These are phyloP conservation scores for Penicillium arizonense DNA, from an alignment of 495 filamentous ascomycete species.

Conservation along the genomic window DNA sequence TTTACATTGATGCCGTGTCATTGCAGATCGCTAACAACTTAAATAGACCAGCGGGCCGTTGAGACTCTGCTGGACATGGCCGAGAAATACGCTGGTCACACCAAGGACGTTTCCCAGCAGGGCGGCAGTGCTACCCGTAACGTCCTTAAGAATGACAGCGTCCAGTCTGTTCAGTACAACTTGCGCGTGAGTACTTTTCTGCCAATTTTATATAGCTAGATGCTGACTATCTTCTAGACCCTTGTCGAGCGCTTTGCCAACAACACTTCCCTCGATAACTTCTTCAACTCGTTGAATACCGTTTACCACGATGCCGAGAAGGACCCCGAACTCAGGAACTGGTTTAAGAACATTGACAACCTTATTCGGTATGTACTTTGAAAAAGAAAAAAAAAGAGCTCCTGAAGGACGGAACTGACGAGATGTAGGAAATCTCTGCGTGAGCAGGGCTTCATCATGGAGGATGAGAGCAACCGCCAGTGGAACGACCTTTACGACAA, in stretches of 20 bases:
- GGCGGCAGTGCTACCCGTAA: conserved; percentile 66
- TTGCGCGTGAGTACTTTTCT: conserved; percentile 58
- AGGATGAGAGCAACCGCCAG: conserved; percentile 74
- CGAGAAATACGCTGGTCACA: conserved; percentile 80
- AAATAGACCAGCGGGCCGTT: conserved; percentile 74
- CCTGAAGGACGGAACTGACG: conserved; percentile 3
- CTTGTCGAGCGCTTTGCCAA: conserved; percentile 96
- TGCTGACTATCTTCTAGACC: conserved; percentile 61
- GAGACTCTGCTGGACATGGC: conserved; percentile 80
- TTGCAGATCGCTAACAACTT: conserved; percentile 1
- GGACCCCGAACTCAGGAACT: conserved; percentile 82
- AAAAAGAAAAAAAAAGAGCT: background rate
- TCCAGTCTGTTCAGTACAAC: conserved; percentile 73
- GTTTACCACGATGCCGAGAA: conserved; percentile 90
- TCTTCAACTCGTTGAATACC: conserved; percentile 80
- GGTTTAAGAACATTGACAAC: conserved; percentile 77
- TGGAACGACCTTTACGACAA: conserved; percentile 86
- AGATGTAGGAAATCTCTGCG: conserved; percentile 64
- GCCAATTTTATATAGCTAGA: conserved; percentile 5
- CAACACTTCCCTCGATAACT: conserved; percentile 80
- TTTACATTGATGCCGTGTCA: background rate
- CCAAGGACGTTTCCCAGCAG: conserved; percentile 60
- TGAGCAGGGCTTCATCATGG: conserved; percentile 87
- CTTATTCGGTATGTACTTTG: conserved; percentile 60
- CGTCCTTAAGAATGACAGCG: conserved; percentile 56